Percentiles rank a stretch among this genome's conserved stretches.
Conservation (phyloP, 2,329 filamentous ascomycete genomes). For the Fusarium sp. region DNA sequence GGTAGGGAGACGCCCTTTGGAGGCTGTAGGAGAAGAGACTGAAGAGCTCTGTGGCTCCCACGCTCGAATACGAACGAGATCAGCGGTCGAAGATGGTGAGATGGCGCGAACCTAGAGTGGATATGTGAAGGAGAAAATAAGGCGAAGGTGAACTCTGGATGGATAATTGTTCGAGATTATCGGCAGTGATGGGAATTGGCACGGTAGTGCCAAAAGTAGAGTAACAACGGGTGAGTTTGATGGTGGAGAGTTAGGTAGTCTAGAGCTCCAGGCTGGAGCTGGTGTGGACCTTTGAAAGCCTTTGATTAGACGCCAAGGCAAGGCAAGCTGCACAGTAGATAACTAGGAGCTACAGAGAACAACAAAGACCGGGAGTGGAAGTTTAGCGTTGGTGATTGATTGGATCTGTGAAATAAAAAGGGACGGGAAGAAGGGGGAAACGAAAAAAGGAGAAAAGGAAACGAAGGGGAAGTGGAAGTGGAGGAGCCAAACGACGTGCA, state of each 20-base stretch:
- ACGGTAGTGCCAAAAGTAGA: conserved; percentile 30
- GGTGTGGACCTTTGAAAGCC: conserved; percentile 39
- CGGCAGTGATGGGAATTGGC: conserved; percentile 28
- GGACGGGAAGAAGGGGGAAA: neutral
- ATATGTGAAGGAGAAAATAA: conserved; percentile 7
- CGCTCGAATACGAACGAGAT: conserved; percentile 12
- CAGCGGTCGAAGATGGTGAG: neutral
- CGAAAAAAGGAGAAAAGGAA: neutral
- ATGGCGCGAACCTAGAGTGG: neutral
- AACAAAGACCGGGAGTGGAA: neutral
- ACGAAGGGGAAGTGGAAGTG: neutral
- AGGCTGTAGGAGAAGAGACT: conserved; percentile 35
- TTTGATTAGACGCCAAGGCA: conserved; percentile 31
- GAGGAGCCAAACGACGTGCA: conserved; percentile 20
- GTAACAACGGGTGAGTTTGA: conserved; percentile 35
- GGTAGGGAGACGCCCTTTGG: conserved; percentile 30
- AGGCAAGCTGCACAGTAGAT: neutral
- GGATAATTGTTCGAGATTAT: conserved; percentile 25
- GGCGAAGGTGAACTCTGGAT: conserved; percentile 18
- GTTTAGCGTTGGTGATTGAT: neutral
- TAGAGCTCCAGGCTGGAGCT: conserved; percentile 42
- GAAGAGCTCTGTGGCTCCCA: conserved; percentile 29
- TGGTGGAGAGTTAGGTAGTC: conserved; percentile 36
- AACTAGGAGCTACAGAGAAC: conserved; percentile 9
- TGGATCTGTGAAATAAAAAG: neutral